Base-by-base conservation (phyloP, 148 eudicot species). In the Rheum nobile region DNA sequence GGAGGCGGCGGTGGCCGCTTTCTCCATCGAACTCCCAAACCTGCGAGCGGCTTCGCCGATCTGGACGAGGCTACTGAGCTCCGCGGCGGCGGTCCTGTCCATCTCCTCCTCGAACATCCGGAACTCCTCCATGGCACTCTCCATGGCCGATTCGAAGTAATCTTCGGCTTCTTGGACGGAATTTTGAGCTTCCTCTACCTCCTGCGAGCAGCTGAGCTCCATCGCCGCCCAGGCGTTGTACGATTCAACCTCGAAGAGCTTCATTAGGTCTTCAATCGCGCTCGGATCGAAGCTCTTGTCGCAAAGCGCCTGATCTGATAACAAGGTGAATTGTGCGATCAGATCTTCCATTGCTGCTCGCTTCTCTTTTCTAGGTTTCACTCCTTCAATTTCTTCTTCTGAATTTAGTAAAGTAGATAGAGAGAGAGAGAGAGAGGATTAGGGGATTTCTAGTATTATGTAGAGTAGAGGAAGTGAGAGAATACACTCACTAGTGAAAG, bases 151-250 rank as follows among this genome's bases (percentile, higher is more conserved):
- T 22, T 93, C 87, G 24, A 93, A 84, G 10, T 85, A 72, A 8
- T 84, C 84, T 48, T 93, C 98, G 0, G 91, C 84, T 59, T 85
- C 85, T 0, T 17, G 46, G 80, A 91, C 52, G 44, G 82, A 55
- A 13, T 75, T 19, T 17, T 84, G 80, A 1, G 91, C 84, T 17
- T 79, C 77, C 21, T 81, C 44, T 0, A 44, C 80, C 70, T 89
- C 90, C 10, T 71, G 24, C 1, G 84, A 41, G 73, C 77, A 77
- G 16, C 84, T 80, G 4, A 91, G 80, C 42, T 91, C 98, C 71
- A 83, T 71, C 0, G 86, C 82, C 7, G 92, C 98, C 98, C 97
- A 93, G 17, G 91, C 83, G 34, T 81, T 84, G 86, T 89, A 93
- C 0, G 97, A 79, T 8, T 93, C 97, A 24, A 91, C 13, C 72